Base-by-base conservation (phyloP, 345 rosid genomes). In the Populus euphratica region DNA sequence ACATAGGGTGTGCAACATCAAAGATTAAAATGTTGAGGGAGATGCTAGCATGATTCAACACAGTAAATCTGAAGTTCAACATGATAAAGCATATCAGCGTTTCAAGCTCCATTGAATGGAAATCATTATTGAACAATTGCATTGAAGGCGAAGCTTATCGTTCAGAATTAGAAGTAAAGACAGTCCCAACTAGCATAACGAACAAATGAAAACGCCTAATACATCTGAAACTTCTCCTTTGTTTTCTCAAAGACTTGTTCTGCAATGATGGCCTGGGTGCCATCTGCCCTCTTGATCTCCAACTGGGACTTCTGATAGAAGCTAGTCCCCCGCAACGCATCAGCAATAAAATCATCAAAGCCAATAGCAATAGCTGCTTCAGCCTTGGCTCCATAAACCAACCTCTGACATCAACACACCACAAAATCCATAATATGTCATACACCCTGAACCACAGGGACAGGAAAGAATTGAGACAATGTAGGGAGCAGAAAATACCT, bases 181-280 rank as follows among this genome's bases (percentile, higher is more conserved):
- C 29, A n/a, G 65, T 23, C 4, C 65, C 65, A 11, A 2, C 65
- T 25, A 61, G 29, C 29, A 11, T 21, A 61, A n/a, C 27, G 14
- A n/a, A 39, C 39, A 49, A 13, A 71, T 20, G 56, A 56, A 77
- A 82, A 69, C 54, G 61, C 69, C 84, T 80, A 93, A 72, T 93
- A 89, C 86, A 93, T 78, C 72, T 72, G 86, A 80, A 91, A 93
- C 84, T 89, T 90, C 77, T 82, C 89, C 86, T 87, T 93, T 0
- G 96, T 90, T 80, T 89, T 93, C 86, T 88, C 92, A 54, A 93
- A 93, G 5, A 92, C 98, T 82, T 92, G 93, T 63, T 93, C 98
- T 0, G 98, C 98, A 35, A 88, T 79, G 33, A 52, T 86, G 13
- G 94, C 97, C 36, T 80, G 90, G 2, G 76, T 85, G 5, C 98